Conservation (phyloP, 441 rosid genomes). For the Erysimum pusillum region DNA sequence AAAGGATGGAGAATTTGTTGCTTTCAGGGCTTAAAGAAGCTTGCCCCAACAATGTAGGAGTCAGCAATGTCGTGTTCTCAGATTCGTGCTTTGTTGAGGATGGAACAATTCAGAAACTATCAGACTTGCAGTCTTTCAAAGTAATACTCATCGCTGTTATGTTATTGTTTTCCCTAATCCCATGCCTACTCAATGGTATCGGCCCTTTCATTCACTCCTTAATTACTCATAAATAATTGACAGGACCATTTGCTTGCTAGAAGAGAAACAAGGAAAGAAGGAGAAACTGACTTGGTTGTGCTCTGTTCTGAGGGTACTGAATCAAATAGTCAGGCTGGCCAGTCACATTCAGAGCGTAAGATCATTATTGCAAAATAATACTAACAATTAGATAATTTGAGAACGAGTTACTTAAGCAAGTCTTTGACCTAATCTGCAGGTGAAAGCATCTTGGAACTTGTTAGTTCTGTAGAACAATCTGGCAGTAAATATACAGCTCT, state of each 20-base stretch:
- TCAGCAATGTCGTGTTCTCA: constrained; percentile 66
- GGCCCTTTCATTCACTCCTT: no score
- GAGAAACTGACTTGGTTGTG: constrained; percentile 69
- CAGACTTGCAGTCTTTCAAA: constrained; percentile 62
- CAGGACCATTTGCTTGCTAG: constrained; percentile 77
- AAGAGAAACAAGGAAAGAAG: constrained; percentile 61
- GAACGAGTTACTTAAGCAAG: no score
- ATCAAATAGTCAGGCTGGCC: constrained; percentile 48
- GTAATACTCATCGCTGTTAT: constrained; percentile 52
- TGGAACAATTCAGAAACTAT: constrained; percentile 66
- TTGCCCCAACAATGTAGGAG: constrained; percentile 59
- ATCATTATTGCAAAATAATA: no score
- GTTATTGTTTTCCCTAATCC: not conserved
- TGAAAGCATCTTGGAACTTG: constrained; percentile 63
- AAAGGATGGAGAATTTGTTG: constrained; percentile 72
- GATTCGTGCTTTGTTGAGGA: constrained; percentile 77
- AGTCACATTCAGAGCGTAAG: constrained; percentile 64
- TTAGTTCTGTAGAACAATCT: constrained; percentile 62
- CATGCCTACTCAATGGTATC: not conserved
- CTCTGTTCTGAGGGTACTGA: constrained; percentile 65
- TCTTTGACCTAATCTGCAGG: no score
- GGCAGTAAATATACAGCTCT: constrained; percentile 73
- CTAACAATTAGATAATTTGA: no score
- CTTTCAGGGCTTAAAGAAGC: constrained; percentile 72
- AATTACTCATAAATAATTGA: no score